A percentile compares a stretch with the other conserved stretches of the same genome.
These are phyloP conservation scores for Curvularia spicifera DNA, from an alignment of 2,329 filamentous ascomycete species.

Conservation along the genomic window DNA sequence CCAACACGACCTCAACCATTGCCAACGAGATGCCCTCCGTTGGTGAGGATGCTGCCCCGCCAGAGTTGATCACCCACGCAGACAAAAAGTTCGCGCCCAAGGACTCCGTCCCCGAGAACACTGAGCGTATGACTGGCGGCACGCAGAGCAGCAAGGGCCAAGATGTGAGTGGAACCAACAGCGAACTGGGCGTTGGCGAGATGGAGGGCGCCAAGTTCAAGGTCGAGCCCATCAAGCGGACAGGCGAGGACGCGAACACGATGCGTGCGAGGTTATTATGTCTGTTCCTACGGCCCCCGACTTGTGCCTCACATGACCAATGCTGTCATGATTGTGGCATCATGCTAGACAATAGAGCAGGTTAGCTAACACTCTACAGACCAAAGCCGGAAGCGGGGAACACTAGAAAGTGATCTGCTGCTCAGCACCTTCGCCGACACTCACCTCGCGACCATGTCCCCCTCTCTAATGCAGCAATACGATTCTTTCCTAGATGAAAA, in stretches of 20 bases:
- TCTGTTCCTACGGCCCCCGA: constrained; percentile 47
- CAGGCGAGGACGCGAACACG: constrained; percentile 82
- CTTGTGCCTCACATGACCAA: neutral
- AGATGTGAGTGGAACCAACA: constrained; percentile 37
- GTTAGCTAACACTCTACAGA: constrained; percentile 60
- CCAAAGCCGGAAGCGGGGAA: constrained; percentile 95
- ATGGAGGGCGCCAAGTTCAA: constrained; percentile 67
- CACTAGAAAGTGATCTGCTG: constrained; percentile 92
- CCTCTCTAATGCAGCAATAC: constrained; percentile 78
- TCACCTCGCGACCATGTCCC: constrained; percentile 76
- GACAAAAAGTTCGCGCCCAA: constrained; percentile 64
- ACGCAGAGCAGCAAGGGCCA: constrained; percentile 59
- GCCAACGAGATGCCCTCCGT: constrained; percentile 67
- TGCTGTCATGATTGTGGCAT: neutral
- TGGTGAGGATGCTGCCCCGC: constrained; percentile 63
- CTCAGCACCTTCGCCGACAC: constrained; percentile 91
- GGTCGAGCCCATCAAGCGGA: constrained; percentile 85
- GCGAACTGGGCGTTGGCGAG: constrained; percentile 44
- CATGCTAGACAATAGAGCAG: neutral
- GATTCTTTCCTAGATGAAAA: constrained; percentile 97
- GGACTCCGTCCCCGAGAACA: constrained; percentile 67
- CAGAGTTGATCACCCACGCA: constrained; percentile 65
- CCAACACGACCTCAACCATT: constrained; percentile 69
- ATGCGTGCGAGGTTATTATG: constrained; percentile 87
- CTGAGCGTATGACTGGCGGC: constrained; percentile 69